phyloP scores from a whole-genome alignment of 164 flowering plant genomes.

The Warburgia ugandensis region DNA sequence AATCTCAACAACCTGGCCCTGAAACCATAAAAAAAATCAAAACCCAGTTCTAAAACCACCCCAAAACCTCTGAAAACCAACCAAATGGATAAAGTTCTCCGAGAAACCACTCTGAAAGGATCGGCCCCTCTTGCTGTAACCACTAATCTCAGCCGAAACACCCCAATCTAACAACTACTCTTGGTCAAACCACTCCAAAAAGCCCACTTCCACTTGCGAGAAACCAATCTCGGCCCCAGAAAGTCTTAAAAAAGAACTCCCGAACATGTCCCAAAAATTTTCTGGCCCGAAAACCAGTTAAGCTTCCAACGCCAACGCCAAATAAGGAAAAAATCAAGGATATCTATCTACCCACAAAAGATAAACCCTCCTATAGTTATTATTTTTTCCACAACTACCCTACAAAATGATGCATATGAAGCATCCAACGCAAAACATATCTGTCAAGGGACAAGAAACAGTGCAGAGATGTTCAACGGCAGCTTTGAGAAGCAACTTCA shows the following conservation, averaged over 20 bases:
- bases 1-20: not conserved
- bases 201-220: not conserved
- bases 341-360: slow-evolving; percentile 11
- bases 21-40: slow-evolving; percentile 5
- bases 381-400: not conserved
- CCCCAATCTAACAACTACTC: not conserved
- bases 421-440: slow-evolving; percentile 13
- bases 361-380: not conserved
- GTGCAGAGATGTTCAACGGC: not conserved
- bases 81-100: too few relatives aligned
- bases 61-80: slow-evolving; percentile 1
- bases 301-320: slow-evolving; percentile 19
- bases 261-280: not conserved
- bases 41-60: slow-evolving; percentile 8
- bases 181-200: slow-evolving; percentile 2
- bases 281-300: slow-evolving; percentile 10
- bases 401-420: slow-evolving; percentile 5
- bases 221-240: not conserved
- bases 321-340: slow-evolving; percentile 7
- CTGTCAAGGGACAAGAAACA: slow-evolving; percentile 7
- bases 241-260: not conserved
- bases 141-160: not conserved
- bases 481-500: not conserved
- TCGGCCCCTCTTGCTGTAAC: slow-evolving; percentile 1
- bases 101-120: too few relatives aligned